Evolutionary conservation across 2,329 filamentous ascomycete species (phyloP), one percentile per base, ranked within the genome.

Genomic region (Penicillium hordei): DNA sequence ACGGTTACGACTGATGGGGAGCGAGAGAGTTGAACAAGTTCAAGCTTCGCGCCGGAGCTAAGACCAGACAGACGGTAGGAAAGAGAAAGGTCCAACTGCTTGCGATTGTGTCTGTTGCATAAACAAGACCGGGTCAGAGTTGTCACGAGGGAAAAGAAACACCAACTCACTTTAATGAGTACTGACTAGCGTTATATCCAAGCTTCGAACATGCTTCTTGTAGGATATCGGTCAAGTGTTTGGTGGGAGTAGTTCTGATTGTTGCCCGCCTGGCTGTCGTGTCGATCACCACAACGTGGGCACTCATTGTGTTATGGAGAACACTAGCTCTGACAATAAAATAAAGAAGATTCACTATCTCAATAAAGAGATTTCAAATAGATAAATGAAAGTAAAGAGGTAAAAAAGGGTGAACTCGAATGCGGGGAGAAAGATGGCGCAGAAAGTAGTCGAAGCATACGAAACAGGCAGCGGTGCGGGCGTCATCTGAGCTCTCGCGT

Each of bases 141-240:
- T 48, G 39, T 55, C 31, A 25, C 19, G 38, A n/a, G 29, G 40
- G n/a, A 21, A 40, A 58, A 27, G 10, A 34, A 52, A 43, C 5
- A 38, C 8, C 13, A 4, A 72, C 78, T 69, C 78, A 93, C 89
- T 95, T 97, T 58, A 99, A 78, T 23, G 88, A 84, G 76, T 90
- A 94, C 61, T 89, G 88, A 63, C 88, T 87, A 33, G 88, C 81
- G 58, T 86, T 81, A 33, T 93, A 77, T 59, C 86, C 87, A 65
- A 96, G 84, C 78, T 93, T 96, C 65, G 82, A 81, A 74, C 93
- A 97, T 45, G 93, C 93, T 75, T 97, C 89, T 60, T 91, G 85
- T 19, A 96, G 82, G 1, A 99, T 84, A 71, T 97, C 93, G 57
- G 89, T 89, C 66, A 99, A 79, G 67, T 91, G 89, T 62, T 88